A percentile compares a stretch with the other conserved stretches of the same genome.
phyloP scores from a whole-genome alignment of 2,329 filamentous ascomycete species.

The Trichoderma simmonsii region DNA sequence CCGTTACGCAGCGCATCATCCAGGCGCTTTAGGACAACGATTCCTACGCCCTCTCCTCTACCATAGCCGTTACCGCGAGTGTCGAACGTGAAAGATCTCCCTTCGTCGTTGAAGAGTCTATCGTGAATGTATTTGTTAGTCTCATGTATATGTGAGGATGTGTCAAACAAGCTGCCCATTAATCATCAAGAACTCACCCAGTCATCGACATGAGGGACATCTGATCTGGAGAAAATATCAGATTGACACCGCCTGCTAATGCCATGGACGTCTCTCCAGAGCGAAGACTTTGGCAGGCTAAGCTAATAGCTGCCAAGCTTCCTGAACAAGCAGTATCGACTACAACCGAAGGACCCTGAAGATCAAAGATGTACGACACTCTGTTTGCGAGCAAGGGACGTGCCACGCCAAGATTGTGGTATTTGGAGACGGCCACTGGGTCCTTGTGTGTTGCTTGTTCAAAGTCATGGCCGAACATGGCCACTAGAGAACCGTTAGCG shows the following conservation, averaged over 20 bases:
- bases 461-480: slow-evolving; percentile 5
- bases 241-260: slow-evolving; percentile 41
- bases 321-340: slow-evolving; percentile 52
- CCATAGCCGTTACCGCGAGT: slow-evolving; percentile 46
- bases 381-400: slow-evolving; percentile 41
- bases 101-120: background rate
- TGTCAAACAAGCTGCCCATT: background rate
- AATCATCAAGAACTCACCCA: background rate
- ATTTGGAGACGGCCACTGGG: slow-evolving; percentile 32
- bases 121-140: background rate
- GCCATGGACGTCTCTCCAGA: slow-evolving; percentile 32
- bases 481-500: slow-evolving; percentile 21
- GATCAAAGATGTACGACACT: slow-evolving; percentile 47
- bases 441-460: slow-evolving; percentile 1
- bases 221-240: slow-evolving; percentile 25
- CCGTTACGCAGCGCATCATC: slow-evolving; percentile 41
- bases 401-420: slow-evolving; percentile 40
- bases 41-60: slow-evolving; percentile 37
- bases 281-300: slow-evolving; percentile 29
- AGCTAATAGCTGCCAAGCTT: slow-evolving; percentile 45
- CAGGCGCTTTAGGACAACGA: slow-evolving; percentile 45
- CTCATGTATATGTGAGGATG: background rate
- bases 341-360: slow-evolving; percentile 45
- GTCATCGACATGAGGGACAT: slow-evolving; percentile 8
- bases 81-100: slow-evolving; percentile 34